These are phyloP conservation scores for Clonostachys solani DNA, from an alignment of 2,329 filamentous ascomycete species.

Conservation along the genomic window DNA sequence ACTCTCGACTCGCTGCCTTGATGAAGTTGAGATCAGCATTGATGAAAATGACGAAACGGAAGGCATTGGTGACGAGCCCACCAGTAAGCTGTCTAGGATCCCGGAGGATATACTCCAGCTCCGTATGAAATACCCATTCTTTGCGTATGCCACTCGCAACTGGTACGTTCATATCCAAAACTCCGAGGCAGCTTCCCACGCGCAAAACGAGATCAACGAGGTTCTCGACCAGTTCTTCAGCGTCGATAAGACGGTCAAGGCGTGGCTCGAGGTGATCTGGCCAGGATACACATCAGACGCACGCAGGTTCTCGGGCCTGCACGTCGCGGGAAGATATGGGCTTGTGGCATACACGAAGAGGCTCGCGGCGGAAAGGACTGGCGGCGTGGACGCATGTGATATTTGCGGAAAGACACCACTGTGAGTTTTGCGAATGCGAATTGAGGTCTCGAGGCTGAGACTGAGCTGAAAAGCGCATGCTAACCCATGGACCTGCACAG, in stretches of 20 bases:
- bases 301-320: neutral
- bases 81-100: neutral
- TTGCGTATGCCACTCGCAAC: neutral
- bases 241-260: neutral
- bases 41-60: too few relatives aligned
- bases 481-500: neutral
- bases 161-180: neutral
- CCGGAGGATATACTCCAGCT: neutral
- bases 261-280: neutral
- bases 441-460: neutral
- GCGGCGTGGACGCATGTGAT: neutral
- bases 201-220: neutral
- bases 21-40: neutral
- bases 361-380: neutral
- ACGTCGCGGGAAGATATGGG: neutral
- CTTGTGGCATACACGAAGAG: neutral
- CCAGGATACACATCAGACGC: neutral
- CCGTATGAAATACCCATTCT: neutral
- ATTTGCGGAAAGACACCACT: neutral
- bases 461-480: neutral
- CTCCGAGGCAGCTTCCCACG: neutral
- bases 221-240: neutral
- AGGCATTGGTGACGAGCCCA: neutral
- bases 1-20: neutral
- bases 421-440: neutral